Evolutionary conservation across 2,329 filamentous ascomycete species (phyloP).

Genomic region (Lasiodiplodia hormozganensis): DNA sequence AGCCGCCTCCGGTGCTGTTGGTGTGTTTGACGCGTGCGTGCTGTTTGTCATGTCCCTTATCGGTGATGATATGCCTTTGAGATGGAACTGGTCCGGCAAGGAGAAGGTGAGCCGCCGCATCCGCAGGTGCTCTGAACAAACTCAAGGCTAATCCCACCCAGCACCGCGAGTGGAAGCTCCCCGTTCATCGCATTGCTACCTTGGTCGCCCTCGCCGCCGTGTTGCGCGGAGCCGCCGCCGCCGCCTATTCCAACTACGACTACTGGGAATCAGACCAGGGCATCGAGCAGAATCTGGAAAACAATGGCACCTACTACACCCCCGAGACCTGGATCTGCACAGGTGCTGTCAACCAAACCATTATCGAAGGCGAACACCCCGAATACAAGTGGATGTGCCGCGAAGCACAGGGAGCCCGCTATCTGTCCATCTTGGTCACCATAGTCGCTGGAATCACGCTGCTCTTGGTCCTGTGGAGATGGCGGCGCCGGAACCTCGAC

Average conservation of each 20-base stretch:
- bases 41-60: conserved; percentile 3
- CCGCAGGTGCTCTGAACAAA: too few species aligned
- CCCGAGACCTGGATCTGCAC: conserved; percentile 21
- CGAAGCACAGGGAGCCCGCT: conserved; percentile 14
- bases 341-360: conserved; percentile 1
- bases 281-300: neutral
- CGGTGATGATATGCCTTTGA: neutral
- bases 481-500: conserved; percentile 16
- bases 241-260: conserved; percentile 9
- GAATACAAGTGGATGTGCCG: conserved; percentile 14
- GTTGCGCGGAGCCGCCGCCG: conserved; percentile 6
- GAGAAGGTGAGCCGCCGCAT: conserved; percentile 6
- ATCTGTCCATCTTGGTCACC: conserved; percentile 11
- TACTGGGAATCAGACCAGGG: conserved; percentile 14
- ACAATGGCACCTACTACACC: conserved; percentile 5
- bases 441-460: neutral
- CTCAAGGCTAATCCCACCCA: neutral
- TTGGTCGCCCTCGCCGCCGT: conserved; percentile 7
- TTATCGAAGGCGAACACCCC: conserved; percentile 8
- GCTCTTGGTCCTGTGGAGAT: conserved; percentile 16
- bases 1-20: neutral
- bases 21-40: conserved; percentile 8
- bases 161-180: conserved; percentile 1
- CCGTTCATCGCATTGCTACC: conserved; percentile 12
- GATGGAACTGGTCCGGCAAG: conserved; percentile 20